Base-by-base conservation (phyloP, 2,329 filamentous ascomycete genomes). In the Nothopassalora personata region DNA sequence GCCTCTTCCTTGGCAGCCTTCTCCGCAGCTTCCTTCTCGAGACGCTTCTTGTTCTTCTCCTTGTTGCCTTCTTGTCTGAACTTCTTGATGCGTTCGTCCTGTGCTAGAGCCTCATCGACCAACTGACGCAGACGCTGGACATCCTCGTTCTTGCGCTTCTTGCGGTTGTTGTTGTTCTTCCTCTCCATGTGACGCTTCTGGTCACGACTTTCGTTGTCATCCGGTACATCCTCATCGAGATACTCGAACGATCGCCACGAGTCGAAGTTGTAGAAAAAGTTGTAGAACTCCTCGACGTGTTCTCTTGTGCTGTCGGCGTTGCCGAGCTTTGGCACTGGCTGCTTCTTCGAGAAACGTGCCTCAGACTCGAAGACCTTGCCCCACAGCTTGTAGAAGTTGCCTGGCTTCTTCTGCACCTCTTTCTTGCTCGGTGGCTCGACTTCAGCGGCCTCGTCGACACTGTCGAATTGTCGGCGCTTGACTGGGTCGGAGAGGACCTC, bases 241-340 rank as follows among this genome's bases (percentile, higher is more conserved):
- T 99, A 99, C 80, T 99, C 94, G 71, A 99, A 99, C 2, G 89
- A 87, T 62, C 94, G 84, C 94, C 94, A 99, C 76, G 89, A 94
- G 83, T 99, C 94, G 71, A 99, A 96, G 83, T 93, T 95, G 83
- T 97, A 99, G 88, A 90, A 99, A 82, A 97, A 99, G 83, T 99
- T 96, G 85, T 99, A 99, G 77, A 99, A 99, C 56, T 82, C 81
- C 73, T 97, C 92, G 50, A 99, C 94, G 8, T 96, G 87, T 72
- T 95, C 90, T 77, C 92, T 90, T 69, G 85, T 85, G 72, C 89
- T 87, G 66, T 95, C 88, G 65, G 90, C 90, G 72, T 90, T 84
- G 63, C 94, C 94, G 59, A 99, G 86, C 68, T 83, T 79, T 5
- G 94, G 95, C 3, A 97, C 94, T 6, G 93, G 93, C 74, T 96